Conservation (phyloP, 164 flowering plant genomes). For the Cinnamomum micranthum region DNA sequence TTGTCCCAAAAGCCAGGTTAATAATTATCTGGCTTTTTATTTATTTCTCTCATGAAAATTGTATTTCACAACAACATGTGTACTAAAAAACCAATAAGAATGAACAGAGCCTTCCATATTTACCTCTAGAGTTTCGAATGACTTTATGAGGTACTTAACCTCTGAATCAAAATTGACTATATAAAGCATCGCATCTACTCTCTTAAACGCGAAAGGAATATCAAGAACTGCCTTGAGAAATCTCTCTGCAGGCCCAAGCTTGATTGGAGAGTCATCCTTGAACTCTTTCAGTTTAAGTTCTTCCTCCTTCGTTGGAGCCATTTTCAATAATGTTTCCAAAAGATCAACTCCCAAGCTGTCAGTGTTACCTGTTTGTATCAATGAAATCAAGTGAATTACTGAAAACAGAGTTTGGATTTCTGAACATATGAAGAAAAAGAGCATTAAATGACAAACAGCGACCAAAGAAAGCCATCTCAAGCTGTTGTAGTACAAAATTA, state of each 20-base stretch:
- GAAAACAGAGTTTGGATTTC: not conserved
- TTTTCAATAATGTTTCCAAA: conserved; percentile 77
- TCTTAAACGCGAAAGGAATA: conserved; percentile 81
- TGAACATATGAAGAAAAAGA: not conserved
- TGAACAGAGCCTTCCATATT: conserved; percentile 1
- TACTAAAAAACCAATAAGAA: not conserved
- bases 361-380: conserved; percentile 55
- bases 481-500: not conserved
- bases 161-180: conserved; percentile 80
- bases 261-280: conserved; percentile 60
- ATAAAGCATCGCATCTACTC: conserved; percentile 85
- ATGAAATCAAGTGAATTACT: not conserved
- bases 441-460: not conserved
- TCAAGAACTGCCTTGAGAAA: conserved; percentile 78
- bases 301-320: conserved; percentile 93
- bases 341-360: conserved; percentile 79
- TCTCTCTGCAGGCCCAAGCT: conserved; percentile 79
- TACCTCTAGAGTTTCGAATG: conserved; percentile 85
- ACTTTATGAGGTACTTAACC: conserved; percentile 72
- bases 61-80: not conserved
- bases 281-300: conserved; percentile 71
- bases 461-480: not conserved
- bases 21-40: not conserved
- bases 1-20: not conserved
- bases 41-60: not conserved